These are phyloP conservation scores for Leptomonas pyrrhocoris DNA, from an alignment of 208 protist species.

Conservation along the genomic window DNA sequence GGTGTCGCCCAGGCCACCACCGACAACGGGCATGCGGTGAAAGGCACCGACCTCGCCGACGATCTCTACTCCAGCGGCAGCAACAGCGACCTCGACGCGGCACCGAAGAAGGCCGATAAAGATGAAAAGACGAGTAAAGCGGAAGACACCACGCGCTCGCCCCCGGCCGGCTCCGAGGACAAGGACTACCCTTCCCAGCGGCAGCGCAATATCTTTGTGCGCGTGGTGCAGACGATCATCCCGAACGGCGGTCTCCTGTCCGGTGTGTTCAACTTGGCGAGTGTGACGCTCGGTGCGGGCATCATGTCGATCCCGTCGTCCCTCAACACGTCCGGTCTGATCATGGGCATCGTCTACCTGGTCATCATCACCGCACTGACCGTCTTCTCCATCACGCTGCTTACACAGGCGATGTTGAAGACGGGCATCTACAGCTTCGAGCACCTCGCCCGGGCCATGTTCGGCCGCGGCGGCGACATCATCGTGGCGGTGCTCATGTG, in stretches of 20 bases:
- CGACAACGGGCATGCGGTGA: not conserved
- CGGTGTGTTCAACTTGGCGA: slow-evolving; percentile 52
- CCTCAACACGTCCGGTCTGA: slow-evolving; percentile 53
- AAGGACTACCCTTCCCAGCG: not conserved
- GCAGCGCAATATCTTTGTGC: slow-evolving; percentile 21
- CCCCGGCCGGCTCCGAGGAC: not conserved
- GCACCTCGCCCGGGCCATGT: slow-evolving; percentile 43
- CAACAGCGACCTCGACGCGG: not conserved
- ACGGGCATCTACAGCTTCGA: slow-evolving; percentile 61
- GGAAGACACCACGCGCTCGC: not conserved
- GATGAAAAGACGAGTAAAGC: not conserved
- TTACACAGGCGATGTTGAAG: slow-evolving; percentile 54
- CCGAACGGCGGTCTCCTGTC: slow-evolving; percentile 52
- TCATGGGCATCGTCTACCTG: slow-evolving; percentile 71
- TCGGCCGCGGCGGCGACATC: slow-evolving; percentile 60
- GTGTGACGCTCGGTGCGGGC: slow-evolving; percentile 64
- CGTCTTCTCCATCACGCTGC: slow-evolving; percentile 64
- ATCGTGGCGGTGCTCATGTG: slow-evolving; percentile 57
- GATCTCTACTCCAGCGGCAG: not conserved
- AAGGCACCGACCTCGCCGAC: not conserved
- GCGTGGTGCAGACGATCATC: slow-evolving; percentile 33
- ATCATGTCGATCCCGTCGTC: slow-evolving; percentile 73
- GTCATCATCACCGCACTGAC: slow-evolving; percentile 52
- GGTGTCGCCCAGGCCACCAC: too few relatives aligned
- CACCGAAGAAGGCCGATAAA: not conserved